Evolutionary conservation across 768 basidiomycete genomes (phyloP).

Genomic region (Tephrocybe sp.): DNA sequence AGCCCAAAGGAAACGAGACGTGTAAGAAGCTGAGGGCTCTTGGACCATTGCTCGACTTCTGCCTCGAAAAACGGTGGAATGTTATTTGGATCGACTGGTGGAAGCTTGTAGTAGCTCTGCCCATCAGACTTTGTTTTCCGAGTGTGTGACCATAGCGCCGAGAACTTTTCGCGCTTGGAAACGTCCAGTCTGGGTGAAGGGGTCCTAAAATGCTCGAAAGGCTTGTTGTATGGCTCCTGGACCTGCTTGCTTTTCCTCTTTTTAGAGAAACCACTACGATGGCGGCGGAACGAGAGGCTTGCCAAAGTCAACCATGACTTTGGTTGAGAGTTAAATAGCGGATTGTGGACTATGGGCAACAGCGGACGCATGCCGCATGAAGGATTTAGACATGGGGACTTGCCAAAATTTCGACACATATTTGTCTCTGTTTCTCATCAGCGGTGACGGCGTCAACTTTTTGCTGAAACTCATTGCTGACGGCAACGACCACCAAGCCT

Average conservation of each 20-base stretch:
- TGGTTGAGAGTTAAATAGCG: conserved; percentile 10
- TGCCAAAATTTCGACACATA: conserved; percentile 7
- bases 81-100: conserved; percentile 16
- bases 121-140: no score
- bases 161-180: no score
- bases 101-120: background rate
- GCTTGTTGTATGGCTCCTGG: no score
- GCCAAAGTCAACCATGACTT: conserved; percentile 13
- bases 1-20: conserved; percentile 55
- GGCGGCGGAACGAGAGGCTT: conserved; percentile 6
- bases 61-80: conserved; percentile 33
- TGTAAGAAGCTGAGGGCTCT: conserved; percentile 23
- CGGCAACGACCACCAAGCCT: background rate
- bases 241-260: background rate
- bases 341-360: conserved; percentile 18
- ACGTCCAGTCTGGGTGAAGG: no score
- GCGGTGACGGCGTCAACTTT: background rate
- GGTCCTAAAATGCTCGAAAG: no score
- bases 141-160: no score
- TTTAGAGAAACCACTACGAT: background rate
- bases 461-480: background rate
- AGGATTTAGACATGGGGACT: background rate
- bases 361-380: conserved; percentile 15
- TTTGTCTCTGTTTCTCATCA: conserved; percentile 13
- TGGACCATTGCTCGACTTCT: conserved; percentile 41